These are phyloP conservation scores for Dillenia suffruticosa DNA, from an alignment of 164 flowering plant genomes.

Conservation along the genomic window DNA sequence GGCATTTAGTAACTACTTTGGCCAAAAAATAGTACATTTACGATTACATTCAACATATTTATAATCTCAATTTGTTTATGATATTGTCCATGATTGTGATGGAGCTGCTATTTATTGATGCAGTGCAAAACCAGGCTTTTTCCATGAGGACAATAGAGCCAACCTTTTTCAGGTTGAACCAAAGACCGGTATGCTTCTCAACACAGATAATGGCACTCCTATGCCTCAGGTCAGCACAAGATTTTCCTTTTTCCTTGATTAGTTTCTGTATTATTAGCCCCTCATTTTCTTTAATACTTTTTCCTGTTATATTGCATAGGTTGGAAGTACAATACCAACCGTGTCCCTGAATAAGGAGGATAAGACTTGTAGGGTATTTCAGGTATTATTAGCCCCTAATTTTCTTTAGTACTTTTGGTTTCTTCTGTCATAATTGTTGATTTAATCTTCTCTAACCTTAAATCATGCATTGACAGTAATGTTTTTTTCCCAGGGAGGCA, in stretches of 20 bases:
- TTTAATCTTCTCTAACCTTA: background rate
- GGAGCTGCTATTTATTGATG: background rate
- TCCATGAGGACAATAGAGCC: conserved; percentile 82
- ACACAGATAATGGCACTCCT: conserved; percentile 91
- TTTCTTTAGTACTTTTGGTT: background rate
- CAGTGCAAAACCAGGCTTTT: conserved; percentile 93
- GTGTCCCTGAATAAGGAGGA: conserved; percentile 30
- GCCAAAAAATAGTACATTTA: background rate
- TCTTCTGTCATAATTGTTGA: background rate
- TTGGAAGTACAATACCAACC: conserved; percentile 46
- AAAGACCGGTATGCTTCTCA: conserved; percentile 82
- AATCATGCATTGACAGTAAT: background rate
- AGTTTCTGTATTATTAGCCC: background rate
- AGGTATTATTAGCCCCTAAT: conserved; percentile 35
- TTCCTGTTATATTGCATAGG: conserved; percentile 29
- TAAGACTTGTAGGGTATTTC: conserved; percentile 63
- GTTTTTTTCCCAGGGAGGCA: conserved; percentile 69
- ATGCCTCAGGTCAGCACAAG: conserved; percentile 60
- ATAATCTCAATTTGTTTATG: too few species aligned
- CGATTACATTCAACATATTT: background rate
- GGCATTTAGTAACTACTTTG: too few species aligned
- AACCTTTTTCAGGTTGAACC: conserved; percentile 88
- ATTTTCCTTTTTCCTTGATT: background rate
- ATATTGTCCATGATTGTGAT: too few species aligned
- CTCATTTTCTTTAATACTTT: conserved; percentile 5